Percentiles rank a stretch among this genome's conserved stretches.
Conservation (phyloP, 192 early-diverging fungal species). For the Dissophora globulifera region DNA sequence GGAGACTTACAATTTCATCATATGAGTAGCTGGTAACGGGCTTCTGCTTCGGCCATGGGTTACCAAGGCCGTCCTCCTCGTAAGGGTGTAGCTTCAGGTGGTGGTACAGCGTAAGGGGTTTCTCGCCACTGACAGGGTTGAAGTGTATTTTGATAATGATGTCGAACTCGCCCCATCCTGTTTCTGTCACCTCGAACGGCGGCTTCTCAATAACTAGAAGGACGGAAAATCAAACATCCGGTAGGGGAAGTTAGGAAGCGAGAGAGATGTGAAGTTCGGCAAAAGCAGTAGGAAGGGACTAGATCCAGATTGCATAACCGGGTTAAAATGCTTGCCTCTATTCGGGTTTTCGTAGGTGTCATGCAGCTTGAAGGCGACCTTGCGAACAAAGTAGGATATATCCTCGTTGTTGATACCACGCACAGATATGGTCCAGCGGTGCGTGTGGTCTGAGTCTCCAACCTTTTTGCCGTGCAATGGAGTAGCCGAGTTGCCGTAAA, state of each 20-base stretch:
- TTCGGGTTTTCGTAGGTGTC: slow-evolving; percentile 87
- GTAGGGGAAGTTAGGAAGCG: no score
- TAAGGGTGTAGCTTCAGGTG: slow-evolving; percentile 92
- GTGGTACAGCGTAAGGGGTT: slow-evolving; percentile 86
- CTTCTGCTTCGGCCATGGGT: slow-evolving; percentile 67
- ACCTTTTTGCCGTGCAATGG: slow-evolving; percentile 72
- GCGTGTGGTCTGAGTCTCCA: slow-evolving; percentile 88
- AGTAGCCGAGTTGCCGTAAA: slow-evolving; percentile 87
- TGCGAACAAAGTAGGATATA: slow-evolving; percentile 84
- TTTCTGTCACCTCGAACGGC: slow-evolving; percentile 94
- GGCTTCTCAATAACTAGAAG: slow-evolving; percentile 79
- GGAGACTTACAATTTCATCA: slow-evolving; percentile 79
- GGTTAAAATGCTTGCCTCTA: slow-evolving; percentile 66
- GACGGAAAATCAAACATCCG: no score
- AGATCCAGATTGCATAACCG: no score
- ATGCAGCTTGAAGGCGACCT: slow-evolving; percentile 95
- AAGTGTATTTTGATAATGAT: slow-evolving; percentile 94
- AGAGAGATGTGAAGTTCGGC: no score
- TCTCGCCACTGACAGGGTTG: slow-evolving; percentile 78
- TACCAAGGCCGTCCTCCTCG: slow-evolving; percentile 71
- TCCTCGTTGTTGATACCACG: slow-evolving; percentile 89
- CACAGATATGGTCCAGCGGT: slow-evolving; percentile 95
- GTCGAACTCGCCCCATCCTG: slow-evolving; percentile 99
- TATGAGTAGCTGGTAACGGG: slow-evolving; percentile 80
- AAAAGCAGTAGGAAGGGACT: no score